A percentile compares a stretch with the other conserved stretches of the same genome.
These are phyloP conservation scores for Gossypium aridum DNA, from an alignment of 441 rosid genomes.

Conservation along the genomic window DNA sequence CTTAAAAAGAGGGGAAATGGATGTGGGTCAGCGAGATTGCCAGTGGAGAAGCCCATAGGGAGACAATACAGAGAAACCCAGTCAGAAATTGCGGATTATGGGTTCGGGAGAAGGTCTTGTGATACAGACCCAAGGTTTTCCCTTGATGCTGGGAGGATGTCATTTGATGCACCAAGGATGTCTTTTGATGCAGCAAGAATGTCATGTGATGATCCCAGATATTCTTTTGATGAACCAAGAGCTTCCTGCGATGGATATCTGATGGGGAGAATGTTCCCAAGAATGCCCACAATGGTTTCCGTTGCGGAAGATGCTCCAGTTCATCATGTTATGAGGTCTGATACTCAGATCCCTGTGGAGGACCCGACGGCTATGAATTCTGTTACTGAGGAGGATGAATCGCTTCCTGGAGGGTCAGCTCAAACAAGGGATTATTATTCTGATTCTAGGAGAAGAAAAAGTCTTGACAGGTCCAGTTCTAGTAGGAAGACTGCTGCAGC, in stretches of 20 bases:
- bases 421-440: conserved; percentile 93
- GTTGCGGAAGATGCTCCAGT: conserved; percentile 87
- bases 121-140: conserved; percentile 99
- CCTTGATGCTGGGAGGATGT: conserved; percentile 78
- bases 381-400: conserved; percentile 42
- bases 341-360: conserved; percentile 87
- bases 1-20: conserved; percentile 61
- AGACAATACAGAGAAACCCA: conserved; percentile 91
- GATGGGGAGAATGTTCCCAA: conserved; percentile 58
- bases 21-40: conserved; percentile 73
- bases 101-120: conserved; percentile 94
- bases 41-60: conserved; percentile 93
- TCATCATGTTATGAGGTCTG: conserved; percentile 55
- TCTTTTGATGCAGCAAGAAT: conserved; percentile 73
- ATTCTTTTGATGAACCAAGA: conserved; percentile 90
- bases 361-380: conserved; percentile 36
- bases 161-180: conserved; percentile 68
- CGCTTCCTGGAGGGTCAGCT: conserved; percentile 77
- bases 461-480: conserved; percentile 85
- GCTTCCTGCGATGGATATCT: conserved; percentile 95
- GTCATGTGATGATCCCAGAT: conserved; percentile 74
- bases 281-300: conserved; percentile 85
- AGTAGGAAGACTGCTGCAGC: conserved; percentile 81
- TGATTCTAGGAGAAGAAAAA: conserved; percentile 83
- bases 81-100: conserved; percentile 97